Evolutionary conservation across 2,329 filamentous ascomycete species (phyloP), one percentile per base, ranked within the genome.

Genomic region (Calonectria leucothoes): DNA sequence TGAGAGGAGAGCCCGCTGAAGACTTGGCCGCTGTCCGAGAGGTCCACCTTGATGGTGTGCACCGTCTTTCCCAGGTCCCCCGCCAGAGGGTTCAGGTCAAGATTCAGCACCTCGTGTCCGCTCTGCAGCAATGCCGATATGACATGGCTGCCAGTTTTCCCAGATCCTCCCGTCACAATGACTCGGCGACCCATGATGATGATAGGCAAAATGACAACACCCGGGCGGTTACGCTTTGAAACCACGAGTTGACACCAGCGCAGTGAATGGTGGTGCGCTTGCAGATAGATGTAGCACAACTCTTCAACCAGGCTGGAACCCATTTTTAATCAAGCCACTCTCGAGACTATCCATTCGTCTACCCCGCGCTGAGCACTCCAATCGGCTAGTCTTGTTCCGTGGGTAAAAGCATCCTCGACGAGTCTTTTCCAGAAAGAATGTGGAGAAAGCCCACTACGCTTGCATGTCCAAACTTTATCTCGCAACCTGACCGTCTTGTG

Each of bases 1-100:
- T 92, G 90, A 0, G 88, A 78, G 20, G 80, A 81, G 42, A 85
- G 65, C 12, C 82, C 84, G 74, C 83, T 85, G 78, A 83, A 85
- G 45, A 84, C 83, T 71, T 85, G 83, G 2, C 84, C 84, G 1
- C 82, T 80, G 45, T 85, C 80, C 15, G 81, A 84, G 23, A 84
- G 79, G 67, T 85, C 82, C 33, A 79, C 81, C 59, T 82, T 83
- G 20, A 85, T 74, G 1, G 83, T 85, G 64, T 81, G 81, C 25
- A 84, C 82, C 70, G 76, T 11, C 17, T 64, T 45, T 25, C 59
- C 39, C 37, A 64, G 7, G 4, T 42, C 37, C 20, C 75, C 10
- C 71, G 73, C 48, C 15, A 83, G 79, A 6, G 82, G 82, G 2
- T 76, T 75, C 2, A 85, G 74, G 71, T 84, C 83, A 6, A 85